Percentiles rank a stretch among this genome's conserved stretches.
Conservation (phyloP, 495 filamentous ascomycete species). For the Penicillium canescens region DNA sequence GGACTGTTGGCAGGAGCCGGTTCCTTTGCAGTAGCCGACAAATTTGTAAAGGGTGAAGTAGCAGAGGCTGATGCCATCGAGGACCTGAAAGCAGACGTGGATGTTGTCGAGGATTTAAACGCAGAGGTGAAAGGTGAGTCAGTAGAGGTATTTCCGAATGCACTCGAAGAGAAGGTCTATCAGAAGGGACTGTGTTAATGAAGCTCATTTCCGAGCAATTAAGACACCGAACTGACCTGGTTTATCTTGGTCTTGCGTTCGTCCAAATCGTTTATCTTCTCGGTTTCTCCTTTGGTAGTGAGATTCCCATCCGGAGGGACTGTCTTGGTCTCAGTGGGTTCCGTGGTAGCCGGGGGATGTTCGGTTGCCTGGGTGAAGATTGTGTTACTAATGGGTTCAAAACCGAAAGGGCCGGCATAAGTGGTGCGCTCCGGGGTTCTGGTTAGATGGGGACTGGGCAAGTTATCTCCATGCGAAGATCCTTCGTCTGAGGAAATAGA, state of each 20-base stretch:
- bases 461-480: too few relatives aligned
- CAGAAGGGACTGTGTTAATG: slow-evolving; percentile 5
- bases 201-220: too few relatives aligned
- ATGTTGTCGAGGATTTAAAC: slow-evolving; percentile 30
- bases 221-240: slow-evolving; percentile 10
- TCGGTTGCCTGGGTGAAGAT: too few relatives aligned
- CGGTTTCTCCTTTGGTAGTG: slow-evolving; percentile 34
- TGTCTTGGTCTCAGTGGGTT: too few relatives aligned
- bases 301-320: slow-evolving; percentile 9
- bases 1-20: background rate
- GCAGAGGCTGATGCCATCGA: background rate
- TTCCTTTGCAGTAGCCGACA: too few relatives aligned
- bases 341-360: too few relatives aligned
- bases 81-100: slow-evolving; percentile 13
- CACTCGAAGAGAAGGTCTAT: slow-evolving; percentile 45
- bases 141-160: slow-evolving; percentile 54
- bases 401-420: too few relatives aligned
- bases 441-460: too few relatives aligned
- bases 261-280: slow-evolving; percentile 48
- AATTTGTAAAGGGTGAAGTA: slow-evolving; percentile 1
- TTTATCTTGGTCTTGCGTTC: slow-evolving; percentile 24
- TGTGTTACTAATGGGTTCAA: too few relatives aligned
- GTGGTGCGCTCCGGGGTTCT: too few relatives aligned
- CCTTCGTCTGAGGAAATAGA: background rate
- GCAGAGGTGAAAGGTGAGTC: slow-evolving; percentile 47